A percentile compares a stretch with the other conserved stretches of the same genome.
These are phyloP conservation scores for Malania oleifera DNA, from an alignment of 164 flowering plant species.

Conservation along the genomic window DNA sequence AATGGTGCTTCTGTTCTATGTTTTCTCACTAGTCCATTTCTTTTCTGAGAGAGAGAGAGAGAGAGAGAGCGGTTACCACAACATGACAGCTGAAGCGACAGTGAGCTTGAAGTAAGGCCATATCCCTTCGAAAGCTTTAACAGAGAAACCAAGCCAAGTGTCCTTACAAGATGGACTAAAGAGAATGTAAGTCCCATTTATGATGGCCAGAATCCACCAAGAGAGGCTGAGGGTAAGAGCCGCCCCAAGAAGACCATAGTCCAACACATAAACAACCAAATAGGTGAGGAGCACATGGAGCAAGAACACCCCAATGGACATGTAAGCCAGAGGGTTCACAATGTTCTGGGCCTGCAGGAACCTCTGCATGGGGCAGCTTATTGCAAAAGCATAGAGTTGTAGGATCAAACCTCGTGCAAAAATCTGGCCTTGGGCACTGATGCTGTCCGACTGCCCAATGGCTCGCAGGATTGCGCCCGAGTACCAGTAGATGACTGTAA, in stretches of 20 bases:
- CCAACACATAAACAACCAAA: constrained; percentile 44
- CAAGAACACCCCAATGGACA: constrained; percentile 55
- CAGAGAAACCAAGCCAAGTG: constrained; percentile 73
- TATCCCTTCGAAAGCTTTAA: constrained; percentile 55
- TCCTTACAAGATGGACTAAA: constrained; percentile 55
- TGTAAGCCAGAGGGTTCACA: constrained; percentile 70
- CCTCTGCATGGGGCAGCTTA: constrained; percentile 76
- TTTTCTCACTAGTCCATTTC: no score
- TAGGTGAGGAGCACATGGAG: constrained; percentile 51
- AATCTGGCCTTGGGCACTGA: constrained; percentile 51
- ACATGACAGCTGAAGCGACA: constrained; percentile 70
- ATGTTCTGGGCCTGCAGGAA: constrained; percentile 79
- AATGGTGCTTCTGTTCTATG: no score
- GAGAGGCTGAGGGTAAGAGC: constrained; percentile 64
- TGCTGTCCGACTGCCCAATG: constrained; percentile 52
- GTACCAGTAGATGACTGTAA: constrained; percentile 63
- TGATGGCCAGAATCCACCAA: constrained; percentile 69
- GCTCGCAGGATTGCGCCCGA: constrained; percentile 46
- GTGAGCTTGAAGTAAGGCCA: constrained; percentile 79
- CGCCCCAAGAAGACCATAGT: constrained; percentile 67
- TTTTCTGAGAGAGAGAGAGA: not conserved
- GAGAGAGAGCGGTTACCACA: constrained; percentile 38
- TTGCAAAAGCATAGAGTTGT: constrained; percentile 66
- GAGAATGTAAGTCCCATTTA: constrained; percentile 46
- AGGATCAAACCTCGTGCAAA: constrained; percentile 66